A percentile compares a stretch with the other conserved stretches of the same genome.
phyloP scores from a whole-genome alignment of 2,329 filamentous ascomycete genomes.

The Microsporum canis region DNA sequence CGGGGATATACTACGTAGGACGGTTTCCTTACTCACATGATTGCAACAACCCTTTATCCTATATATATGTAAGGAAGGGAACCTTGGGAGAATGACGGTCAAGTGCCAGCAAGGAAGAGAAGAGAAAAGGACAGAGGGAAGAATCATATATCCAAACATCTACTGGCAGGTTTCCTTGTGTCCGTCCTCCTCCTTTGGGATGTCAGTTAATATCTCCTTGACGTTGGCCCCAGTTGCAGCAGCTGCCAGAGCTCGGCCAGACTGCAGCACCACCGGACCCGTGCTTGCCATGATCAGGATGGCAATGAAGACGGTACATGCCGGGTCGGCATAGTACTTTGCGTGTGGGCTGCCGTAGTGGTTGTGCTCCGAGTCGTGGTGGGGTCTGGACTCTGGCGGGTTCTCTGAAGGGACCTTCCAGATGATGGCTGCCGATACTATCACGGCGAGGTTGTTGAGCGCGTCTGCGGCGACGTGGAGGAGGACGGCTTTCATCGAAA shows the following conservation, averaged over 20 bases:
- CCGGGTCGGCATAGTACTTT: slow-evolving; percentile 14
- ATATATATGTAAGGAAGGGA: too few species aligned
- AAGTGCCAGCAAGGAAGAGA: too few species aligned
- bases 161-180: background rate
- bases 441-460: slow-evolving; percentile 65
- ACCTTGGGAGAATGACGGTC: too few species aligned
- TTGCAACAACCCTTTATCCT: too few species aligned
- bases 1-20: too few species aligned
- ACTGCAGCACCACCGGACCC: slow-evolving; percentile 8
- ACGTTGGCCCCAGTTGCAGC: background rate
- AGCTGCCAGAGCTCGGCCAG: slow-evolving; percentile 9
- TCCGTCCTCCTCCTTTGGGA: background rate
- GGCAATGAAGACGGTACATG: slow-evolving; percentile 14
- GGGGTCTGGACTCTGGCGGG: background rate
- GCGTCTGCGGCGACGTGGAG: slow-evolving; percentile 62
- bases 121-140: too few species aligned
- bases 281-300: slow-evolving; percentile 12
- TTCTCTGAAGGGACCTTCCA: slow-evolving; percentile 36
- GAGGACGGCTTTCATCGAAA: slow-evolving; percentile 38
- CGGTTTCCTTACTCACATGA: too few species aligned
- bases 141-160: background rate
- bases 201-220: background rate
- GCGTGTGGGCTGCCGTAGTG: background rate
- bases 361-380: background rate
- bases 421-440: slow-evolving; percentile 56